phyloP scores from a whole-genome alignment of 441 rosid genomes.

The Mallotus japonicus region DNA sequence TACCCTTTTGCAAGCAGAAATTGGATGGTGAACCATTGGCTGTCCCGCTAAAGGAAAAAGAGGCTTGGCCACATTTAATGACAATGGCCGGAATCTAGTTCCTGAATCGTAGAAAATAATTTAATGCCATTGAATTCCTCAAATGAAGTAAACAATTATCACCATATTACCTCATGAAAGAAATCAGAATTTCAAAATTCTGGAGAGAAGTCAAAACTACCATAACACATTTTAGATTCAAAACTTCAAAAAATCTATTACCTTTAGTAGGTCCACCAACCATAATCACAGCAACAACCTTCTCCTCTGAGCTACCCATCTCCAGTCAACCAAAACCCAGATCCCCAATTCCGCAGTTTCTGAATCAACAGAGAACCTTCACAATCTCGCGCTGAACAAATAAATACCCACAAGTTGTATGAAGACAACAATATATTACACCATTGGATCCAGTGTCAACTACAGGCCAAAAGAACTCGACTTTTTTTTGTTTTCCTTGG shows the following conservation, averaged over 20 bases:
- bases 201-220: constrained; percentile 5
- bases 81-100: constrained; percentile 82
- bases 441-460: background rate
- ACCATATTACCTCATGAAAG: background rate
- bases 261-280: constrained; percentile 98
- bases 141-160: background rate
- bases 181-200: background rate
- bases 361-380: background rate
- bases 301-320: constrained; percentile 64
- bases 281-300: constrained; percentile 84
- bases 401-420: background rate
- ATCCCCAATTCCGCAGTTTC: constrained; percentile 34
- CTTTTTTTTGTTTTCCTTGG: background rate
- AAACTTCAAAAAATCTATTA: constrained; percentile 16
- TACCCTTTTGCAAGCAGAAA: constrained; percentile 91
- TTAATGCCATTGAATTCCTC: background rate
- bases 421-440: background rate
- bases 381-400: background rate
- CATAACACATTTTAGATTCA: background rate
- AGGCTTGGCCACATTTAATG: constrained; percentile 79
- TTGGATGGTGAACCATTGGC: constrained; percentile 94
- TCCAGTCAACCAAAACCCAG: constrained; percentile 38
- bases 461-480: background rate
- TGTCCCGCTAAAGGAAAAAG: constrained; percentile 90
- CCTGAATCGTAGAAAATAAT: constrained; percentile 34